These are phyloP conservation scores for Termitomyces sp. DNA, from an alignment of 768 basidiomycete species.

Conservation along the genomic window DNA sequence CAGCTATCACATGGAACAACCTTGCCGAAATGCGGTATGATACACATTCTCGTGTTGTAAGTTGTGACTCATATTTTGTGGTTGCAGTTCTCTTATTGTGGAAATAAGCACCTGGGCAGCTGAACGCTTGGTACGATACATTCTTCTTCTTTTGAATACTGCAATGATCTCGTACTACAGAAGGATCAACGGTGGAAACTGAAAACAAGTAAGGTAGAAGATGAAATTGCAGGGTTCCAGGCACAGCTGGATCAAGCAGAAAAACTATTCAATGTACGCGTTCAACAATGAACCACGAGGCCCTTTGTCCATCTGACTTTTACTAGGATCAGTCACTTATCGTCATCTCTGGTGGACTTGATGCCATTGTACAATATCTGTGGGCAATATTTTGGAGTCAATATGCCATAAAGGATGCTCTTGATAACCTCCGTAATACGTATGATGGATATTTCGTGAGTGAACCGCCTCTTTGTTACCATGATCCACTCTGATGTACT, in stretches of 20 bases:
- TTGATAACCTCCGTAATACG: background rate
- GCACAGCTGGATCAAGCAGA: slow-evolving; percentile 2
- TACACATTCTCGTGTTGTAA: background rate
- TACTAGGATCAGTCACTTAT: background rate
- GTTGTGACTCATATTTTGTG: background rate
- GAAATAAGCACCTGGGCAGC: slow-evolving; percentile 14
- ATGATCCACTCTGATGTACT: background rate
- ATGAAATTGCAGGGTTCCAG: slow-evolving; percentile 11
- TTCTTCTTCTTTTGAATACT: background rate
- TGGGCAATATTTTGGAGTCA: too few species aligned
- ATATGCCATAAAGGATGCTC: background rate
- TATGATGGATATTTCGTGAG: background rate
- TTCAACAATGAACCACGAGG: background rate
- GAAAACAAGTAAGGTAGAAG: background rate
- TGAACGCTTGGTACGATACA: slow-evolving; percentile 7
- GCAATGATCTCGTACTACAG: background rate
- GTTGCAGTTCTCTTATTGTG: slow-evolving; percentile 8
- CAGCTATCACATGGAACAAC: slow-evolving; percentile 12
- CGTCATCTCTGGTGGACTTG: background rate
- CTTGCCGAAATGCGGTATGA: slow-evolving; percentile 13
- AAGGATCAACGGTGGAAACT: slow-evolving; percentile 7
- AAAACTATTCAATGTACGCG: slow-evolving; percentile 5
- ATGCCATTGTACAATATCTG: slow-evolving; percentile 1
- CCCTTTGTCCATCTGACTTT: background rate
- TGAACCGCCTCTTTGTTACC: background rate